phyloP scores from a whole-genome alignment of 1,284 basidiomycete species.

The Vanrija pseudolonga region DNA sequence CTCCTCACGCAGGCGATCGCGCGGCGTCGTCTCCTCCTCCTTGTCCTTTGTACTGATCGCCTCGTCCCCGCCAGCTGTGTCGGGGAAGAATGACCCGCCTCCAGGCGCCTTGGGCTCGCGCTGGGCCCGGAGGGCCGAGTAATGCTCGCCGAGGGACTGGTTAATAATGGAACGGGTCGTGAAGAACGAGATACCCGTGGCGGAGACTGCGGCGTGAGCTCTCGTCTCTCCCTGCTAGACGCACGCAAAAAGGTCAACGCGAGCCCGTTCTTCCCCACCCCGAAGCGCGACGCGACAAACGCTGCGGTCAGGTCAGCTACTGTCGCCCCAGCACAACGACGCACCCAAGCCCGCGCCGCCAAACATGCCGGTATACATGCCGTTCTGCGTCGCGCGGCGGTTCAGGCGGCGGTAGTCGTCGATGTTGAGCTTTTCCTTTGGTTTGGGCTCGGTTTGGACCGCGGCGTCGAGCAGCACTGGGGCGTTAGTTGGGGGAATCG shows the following conservation, averaged over 20 bases:
- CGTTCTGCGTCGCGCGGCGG: constrained; percentile 16
- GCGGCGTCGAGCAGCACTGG: constrained; percentile 10
- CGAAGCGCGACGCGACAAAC: constrained; percentile 7
- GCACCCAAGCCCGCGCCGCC: constrained; percentile 17
- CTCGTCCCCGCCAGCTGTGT: not conserved
- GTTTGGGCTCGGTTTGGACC: not conserved
- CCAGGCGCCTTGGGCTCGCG: not conserved
- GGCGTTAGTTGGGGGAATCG: too few species aligned
- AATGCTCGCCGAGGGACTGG: constrained; percentile 15
- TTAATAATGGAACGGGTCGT: constrained; percentile 21
- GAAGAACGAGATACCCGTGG: constrained; percentile 27
- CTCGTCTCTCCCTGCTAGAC: not conserved
- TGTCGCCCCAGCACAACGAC: not conserved
- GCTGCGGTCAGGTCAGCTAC: constrained; percentile 9
- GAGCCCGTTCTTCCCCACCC: constrained; percentile 20
- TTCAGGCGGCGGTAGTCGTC: constrained; percentile 15
- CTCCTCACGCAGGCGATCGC: constrained; percentile 4
- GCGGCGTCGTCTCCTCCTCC: not conserved
- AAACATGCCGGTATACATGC: constrained; percentile 16
- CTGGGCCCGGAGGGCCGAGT: not conserved
- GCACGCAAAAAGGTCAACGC: constrained; percentile 28
- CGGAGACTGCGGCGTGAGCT: constrained; percentile 19
- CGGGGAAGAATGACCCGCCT: not conserved
- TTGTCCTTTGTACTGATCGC: not conserved
- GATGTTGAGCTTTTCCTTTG: constrained; percentile 5